phyloP scores from a whole-genome alignment of 495 filamentous ascomycete species.

The Emericellopsis terricola region DNA sequence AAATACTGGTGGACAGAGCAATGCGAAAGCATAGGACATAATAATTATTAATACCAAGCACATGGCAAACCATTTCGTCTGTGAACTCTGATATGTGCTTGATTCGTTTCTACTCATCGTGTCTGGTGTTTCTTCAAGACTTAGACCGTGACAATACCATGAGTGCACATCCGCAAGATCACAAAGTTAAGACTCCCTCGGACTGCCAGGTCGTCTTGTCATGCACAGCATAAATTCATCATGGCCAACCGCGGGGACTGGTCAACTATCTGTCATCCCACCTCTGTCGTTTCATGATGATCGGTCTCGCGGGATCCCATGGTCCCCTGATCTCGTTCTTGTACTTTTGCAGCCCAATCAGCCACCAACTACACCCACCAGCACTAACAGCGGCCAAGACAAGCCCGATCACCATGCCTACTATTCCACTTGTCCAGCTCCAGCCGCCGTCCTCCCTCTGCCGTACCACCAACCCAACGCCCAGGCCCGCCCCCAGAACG shows the following conservation, averaged over 20 bases:
- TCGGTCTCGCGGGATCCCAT: conserved; percentile 90
- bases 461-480: conserved; percentile 50
- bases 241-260: no score
- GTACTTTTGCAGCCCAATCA: conserved; percentile 92
- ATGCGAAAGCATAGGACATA: not conserved
- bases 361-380: conserved; percentile 94
- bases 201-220: no score
- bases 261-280: conserved; percentile 30
- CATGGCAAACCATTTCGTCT: no score
- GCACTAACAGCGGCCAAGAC: conserved; percentile 51
- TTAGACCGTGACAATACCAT: not conserved
- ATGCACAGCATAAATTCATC: no score
- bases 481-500: conserved; percentile 58
- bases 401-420: conserved; percentile 54
- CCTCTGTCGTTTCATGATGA: conserved; percentile 38
- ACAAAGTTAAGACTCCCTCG: no score
- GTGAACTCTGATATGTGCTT: no score
- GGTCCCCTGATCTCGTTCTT: conserved; percentile 98
- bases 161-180: not conserved
- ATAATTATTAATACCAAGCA: no score
- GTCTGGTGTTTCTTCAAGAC: no score
- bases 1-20: not conserved
- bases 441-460: conserved; percentile 22
- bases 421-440: conserved; percentile 55
- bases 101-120: no score